Base-by-base conservation (phyloP, 345 rosid species). In the Firmiana major region DNA sequence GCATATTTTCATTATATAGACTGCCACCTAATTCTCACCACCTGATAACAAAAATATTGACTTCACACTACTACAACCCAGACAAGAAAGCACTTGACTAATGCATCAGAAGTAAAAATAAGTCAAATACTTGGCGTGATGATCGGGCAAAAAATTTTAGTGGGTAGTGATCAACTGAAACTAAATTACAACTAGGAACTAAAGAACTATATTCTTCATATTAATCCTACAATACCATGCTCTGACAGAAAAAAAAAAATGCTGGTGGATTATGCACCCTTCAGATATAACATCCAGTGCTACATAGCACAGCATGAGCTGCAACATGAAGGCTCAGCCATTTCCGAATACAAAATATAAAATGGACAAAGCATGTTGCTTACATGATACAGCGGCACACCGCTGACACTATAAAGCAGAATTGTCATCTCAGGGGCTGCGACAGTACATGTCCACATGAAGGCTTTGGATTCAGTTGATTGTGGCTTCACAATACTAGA, bases 341-440 rank as follows among this genome's bases (percentile, higher is more conserved):
- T 70, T 70, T 70, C 22, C 38, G 9, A 55, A 62, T 60, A 62
- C 28, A 40, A 38, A 77, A 69, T 68, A 78, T 60, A 22, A 63
- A 21, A n/a, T n/a, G n/a, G 59, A 78, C 5, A 64, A 63, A 65
- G 80, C 31, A 72, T 59, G 81, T 36, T 46, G 83, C 99, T 91
- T 89, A 96, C 99, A 87, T 92, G 99, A 90, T 89, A 96, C 70
- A 96, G 63, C 1, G 98, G 94, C 62, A 78, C 73, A 76, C 86
- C 93, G 45, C 79, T 80, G 82, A 88, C 71, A 77, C 88, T 84
- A 76, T 87, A 87, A 10, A 96, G 86, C 83, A 92, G 86, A 79
- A 89, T 53, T 63, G 92, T 90, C 97, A 96, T 90, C 85, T 96
- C 99, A 77, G 99, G 99, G 72, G 99, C 99, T 62, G 99, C 91